Evolutionary conservation across 2,329 filamentous ascomycete species (phyloP), one percentile per base, ranked within the genome.

Genomic region (Dothidotthia symphoricarpi): DNA sequence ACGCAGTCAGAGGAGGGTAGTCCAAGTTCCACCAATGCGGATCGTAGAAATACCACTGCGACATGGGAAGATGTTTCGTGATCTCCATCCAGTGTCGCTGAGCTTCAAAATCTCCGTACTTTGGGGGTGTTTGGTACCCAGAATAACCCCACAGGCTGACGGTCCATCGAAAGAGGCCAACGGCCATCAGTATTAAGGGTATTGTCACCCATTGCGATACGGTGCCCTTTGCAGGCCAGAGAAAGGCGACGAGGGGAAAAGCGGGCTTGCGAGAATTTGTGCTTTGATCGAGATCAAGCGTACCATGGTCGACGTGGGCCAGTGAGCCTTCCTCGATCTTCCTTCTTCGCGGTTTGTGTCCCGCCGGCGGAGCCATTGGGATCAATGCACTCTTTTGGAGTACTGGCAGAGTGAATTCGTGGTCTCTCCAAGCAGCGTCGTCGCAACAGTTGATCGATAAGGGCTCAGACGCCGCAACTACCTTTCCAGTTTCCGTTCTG

Each of bases 71-170:
- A 43, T 95, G 81, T 7, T 81, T 86, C 2, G 93, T 96, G 50
- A 98, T 75, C 63, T 98, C 93, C 90, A 98, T 95, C 93, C 93
- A 98, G 68, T 98, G 93, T 55, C 93, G 76, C 67, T 98, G 93
- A 3, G 94, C 93, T 72, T 98, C 93, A 69, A 95, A 98, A 68
- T 98, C 93, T 51, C 93, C 93, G 61, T 90, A 86, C 82, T 96
- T 89, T 5, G 93, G 93, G 24, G 90, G 90, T 43, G 80, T 81
- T 42, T 84, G 74, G 59, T 84, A 86, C 39, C 91, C 93, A 56
- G 93, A 98, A 67, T 97, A 96, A 41, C 88, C 88, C 88, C 93
- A 97, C 28, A 97, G 75, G 17, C 89, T 86, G 31, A 88, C 86
- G 22, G 87, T 85, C 93, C 93, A 97, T 55, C 93, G 78, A 64